Base-by-base conservation (phyloP, 768 basidiomycete species). In the Gloeopeniophorella convolvens region DNA sequence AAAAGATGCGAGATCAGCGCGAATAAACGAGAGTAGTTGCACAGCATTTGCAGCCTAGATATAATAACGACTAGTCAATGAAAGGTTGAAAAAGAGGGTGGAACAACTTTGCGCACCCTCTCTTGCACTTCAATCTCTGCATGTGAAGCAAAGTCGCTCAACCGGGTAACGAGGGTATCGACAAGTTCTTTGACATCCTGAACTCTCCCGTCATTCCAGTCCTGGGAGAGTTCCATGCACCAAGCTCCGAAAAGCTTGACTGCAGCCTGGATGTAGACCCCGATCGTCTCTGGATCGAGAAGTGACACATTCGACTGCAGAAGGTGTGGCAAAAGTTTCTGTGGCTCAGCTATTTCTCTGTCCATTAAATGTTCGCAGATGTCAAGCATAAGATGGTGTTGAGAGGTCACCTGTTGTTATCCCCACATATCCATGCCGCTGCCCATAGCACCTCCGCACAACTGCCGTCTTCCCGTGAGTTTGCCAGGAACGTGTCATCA, bases 371-470 rank as follows among this genome's bases (percentile, higher is more conserved):
- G n/a, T n/a, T 56, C 46, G 3, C 27, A 31, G 26, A 46, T 55
- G 1, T 43, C 15, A 26, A 45, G 13, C 44, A 21, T 34, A 5
- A 28, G 27, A 30, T 40, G 35, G 35, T 41, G 28, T 13, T 33
- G 31, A 37, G 6, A 32, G 24, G 32, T 48, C 35, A 93, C 94
- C 81, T 75, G 76, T 86, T 84, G 64, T 91, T 90, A 68, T 99
- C 96, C 16, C 94, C 95, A 55, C 89, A 92, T 58, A 97, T 88
- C 89, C 90, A 99, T 5, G 92, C 91, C 9, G 93, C 94, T 0
- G 94, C 96, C 79, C 89, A 91, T 2, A 96, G 70, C 8, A 95
- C 79, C 61, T 94, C 89, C 0, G 83, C 78, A 60, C 89, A 94
- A 62, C 81, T 83, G 1, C 80, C 83, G 42, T 78, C 76, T 18